Conservation (phyloP, 805 yeast genomes). For the Priceomyces castillae region DNA sequence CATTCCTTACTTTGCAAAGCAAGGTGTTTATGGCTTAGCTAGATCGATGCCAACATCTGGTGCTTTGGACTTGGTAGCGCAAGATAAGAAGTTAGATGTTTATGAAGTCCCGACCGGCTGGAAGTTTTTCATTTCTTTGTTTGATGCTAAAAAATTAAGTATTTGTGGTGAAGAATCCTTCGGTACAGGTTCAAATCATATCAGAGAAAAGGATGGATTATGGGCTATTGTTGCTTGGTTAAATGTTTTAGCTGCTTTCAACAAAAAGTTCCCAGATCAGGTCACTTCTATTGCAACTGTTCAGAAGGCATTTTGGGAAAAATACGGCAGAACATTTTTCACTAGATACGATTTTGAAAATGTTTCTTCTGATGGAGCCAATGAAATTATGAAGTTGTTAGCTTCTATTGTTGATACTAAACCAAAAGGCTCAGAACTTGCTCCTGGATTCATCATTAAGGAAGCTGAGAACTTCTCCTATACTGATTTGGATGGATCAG, state of each 20-base stretch:
- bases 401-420: constrained; percentile 26
- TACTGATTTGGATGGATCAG: constrained; percentile 92
- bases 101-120: constrained; percentile 99
- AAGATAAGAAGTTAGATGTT: constrained; percentile 63
- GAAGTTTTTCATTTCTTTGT: constrained; percentile 95
- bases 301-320: constrained; percentile 83
- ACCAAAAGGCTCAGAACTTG: constrained; percentile 48
- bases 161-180: constrained; percentile 98
- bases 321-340: constrained; percentile 95
- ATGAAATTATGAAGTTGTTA: constrained; percentile 54
- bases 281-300: constrained; percentile 71
- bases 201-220: constrained; percentile 95
- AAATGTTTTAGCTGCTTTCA: constrained; percentile 85
- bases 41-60: constrained; percentile 97
- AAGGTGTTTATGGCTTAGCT: constrained; percentile 90
- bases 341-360: constrained; percentile 94
- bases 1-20: constrained; percentile 87
- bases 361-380: constrained; percentile 73
- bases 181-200: constrained; percentile 97
- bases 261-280: constrained; percentile 52
- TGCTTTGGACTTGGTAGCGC: constrained; percentile 90
- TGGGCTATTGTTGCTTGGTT: constrained; percentile 99
- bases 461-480: constrained; percentile 89
- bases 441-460: constrained; percentile 50
- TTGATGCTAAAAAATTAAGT: constrained; percentile 88